Percentiles rank a stretch among this genome's conserved stretches.
Evolutionary conservation across 148 eudicot species (phyloP).

Genomic region (Rhododendron griersonianum): DNA sequence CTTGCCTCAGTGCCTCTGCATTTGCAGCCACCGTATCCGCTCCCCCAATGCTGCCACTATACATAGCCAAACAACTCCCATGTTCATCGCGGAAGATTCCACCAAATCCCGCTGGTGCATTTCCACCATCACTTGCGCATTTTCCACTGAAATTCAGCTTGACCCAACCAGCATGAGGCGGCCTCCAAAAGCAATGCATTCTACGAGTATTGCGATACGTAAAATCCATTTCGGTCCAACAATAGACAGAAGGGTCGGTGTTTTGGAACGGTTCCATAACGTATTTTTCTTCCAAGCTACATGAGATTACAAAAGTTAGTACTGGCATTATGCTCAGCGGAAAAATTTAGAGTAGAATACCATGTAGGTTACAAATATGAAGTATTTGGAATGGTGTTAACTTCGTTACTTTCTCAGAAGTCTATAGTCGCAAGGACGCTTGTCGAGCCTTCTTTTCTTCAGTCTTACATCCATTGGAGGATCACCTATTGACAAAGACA

Average conservation of each 20-base stretch:
- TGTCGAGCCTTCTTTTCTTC: background rate
- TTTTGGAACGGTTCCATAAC: background rate
- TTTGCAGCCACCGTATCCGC: background rate
- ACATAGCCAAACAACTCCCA: background rate
- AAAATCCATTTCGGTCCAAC: background rate
- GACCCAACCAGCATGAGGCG: background rate
- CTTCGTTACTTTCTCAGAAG: background rate
- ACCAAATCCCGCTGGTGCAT: background rate
- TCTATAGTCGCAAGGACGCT: background rate
- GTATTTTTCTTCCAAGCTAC: background rate
- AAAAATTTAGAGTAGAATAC: background rate
- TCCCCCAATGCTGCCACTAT: background rate
- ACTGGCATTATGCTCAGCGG: background rate
- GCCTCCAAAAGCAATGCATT: background rate
- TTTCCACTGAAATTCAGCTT: background rate
- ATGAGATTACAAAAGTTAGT: background rate
- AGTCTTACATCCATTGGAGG: background rate
- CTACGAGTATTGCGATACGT: background rate
- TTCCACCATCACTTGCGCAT: background rate
- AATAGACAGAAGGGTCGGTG: background rate
- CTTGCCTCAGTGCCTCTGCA: background rate
- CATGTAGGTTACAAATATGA: background rate
- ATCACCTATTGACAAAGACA: background rate
- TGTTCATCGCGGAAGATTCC: conserved; percentile 1
- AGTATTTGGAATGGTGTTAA: background rate